Percentiles rank a stretch among this genome's conserved stretches.
These are phyloP conservation scores for Rosa persica DNA, from an alignment of 306 rosid genomes.

Conservation along the genomic window DNA sequence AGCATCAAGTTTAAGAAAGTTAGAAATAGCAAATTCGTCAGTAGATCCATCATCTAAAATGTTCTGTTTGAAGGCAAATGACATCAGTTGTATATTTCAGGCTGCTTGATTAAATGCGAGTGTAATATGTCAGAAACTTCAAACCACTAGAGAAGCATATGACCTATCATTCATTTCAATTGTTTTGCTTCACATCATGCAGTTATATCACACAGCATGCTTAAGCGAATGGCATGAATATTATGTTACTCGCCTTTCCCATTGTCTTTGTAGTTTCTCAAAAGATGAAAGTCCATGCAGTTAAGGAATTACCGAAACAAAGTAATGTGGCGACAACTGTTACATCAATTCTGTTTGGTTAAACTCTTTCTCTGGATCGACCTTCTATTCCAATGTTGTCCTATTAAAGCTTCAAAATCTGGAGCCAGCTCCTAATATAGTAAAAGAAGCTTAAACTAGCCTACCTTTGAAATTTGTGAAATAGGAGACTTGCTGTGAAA, in stretches of 20 bases:
- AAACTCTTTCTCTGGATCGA: constrained; percentile 9
- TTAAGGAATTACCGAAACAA: not conserved
- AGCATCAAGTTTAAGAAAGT: constrained; percentile 17
- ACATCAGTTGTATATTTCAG: constrained; percentile 6
- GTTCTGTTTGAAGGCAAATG: not conserved
- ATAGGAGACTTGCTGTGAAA: constrained; percentile 74
- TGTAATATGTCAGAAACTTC: not conserved
- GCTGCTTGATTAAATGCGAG: not conserved
- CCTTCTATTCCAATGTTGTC: not conserved
- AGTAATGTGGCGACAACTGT: not conserved
- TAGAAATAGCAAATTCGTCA: not conserved
- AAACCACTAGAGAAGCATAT: not conserved
- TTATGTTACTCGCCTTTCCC: not conserved
- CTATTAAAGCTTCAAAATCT: not conserved
- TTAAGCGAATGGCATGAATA: not conserved
- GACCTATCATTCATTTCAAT: not conserved
- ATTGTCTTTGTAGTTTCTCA: not conserved
- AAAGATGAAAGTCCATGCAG: not conserved
- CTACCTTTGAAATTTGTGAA: constrained; percentile 58
- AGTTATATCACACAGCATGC: not conserved
- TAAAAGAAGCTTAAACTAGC: constrained; percentile 16
- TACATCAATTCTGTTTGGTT: not conserved
- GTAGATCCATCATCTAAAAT: not conserved
- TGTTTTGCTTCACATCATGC: not conserved
- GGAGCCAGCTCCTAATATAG: not conserved